Evolutionary conservation across 371 early-diverging fungal genomes (phyloP), one percentile per base, ranked within the genome.

Genomic region (Mortierella sp.): DNA sequence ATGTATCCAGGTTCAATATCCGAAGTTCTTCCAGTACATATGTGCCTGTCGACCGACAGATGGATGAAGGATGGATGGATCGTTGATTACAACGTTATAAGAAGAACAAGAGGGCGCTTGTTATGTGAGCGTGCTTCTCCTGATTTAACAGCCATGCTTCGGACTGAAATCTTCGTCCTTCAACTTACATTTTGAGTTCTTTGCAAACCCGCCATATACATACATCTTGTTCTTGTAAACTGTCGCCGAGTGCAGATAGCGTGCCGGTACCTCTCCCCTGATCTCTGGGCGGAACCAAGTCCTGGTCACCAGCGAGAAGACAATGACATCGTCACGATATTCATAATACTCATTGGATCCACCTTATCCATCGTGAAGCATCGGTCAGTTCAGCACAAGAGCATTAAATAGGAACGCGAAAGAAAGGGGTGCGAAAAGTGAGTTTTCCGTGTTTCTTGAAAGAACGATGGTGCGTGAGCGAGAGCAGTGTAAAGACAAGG

Each of bases 121-220:
- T n/a, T n/a, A n/a, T n/a, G n/a, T n/a, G n/a, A n/a, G n/a, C n/a
- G n/a, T n/a, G n/a, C n/a, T n/a, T n/a, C n/a, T n/a, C n/a, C n/a
- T n/a, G n/a, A n/a, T n/a, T n/a, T n/a, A n/a, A n/a, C n/a, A n/a
- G n/a, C n/a, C n/a, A n/a, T n/a, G n/a, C 34, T 8, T 34, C 19
- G 24, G 2, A 42, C 3, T 15, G 11, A n/a, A 24, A 27, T 9
- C 17, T 9, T n/a, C n/a, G 23, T 6, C 1, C 2, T 14, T 27
- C 17, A 15, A 62, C 79, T 70, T 83, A 82, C 89, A 86, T 46
- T 89, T 88, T 31, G 87, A 75, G 44, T 82, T 84, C 58, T 82
- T 83, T 23, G 87, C 86, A 64, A 89, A 84, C 9, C 91, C 91
- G 28, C 91, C 91, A 61, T 87, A 90, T 27, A 90, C 79, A 64